phyloP scores from a whole-genome alignment of 2,329 filamentous ascomycete species.

The Colletotrichum sidae region DNA sequence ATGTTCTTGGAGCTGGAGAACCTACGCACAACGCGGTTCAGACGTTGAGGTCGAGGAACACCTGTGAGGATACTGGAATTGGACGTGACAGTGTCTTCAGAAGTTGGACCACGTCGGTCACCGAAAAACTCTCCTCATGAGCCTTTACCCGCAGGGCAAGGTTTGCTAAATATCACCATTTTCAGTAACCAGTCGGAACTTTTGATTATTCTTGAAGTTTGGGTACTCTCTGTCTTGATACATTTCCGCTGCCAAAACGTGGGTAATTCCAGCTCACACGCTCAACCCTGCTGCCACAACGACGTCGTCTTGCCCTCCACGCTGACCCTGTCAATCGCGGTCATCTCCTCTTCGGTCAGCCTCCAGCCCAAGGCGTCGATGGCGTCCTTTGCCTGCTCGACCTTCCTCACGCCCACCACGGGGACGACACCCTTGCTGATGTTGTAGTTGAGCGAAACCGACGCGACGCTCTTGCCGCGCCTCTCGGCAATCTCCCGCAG shows the following conservation, averaged over 20 bases:
- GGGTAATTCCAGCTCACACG: background rate
- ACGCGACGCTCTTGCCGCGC: background rate
- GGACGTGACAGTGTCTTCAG: background rate
- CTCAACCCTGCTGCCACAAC: background rate
- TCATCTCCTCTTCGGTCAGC: background rate
- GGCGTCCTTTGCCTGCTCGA: background rate
- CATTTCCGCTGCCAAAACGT: background rate
- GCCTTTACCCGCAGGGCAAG: no score
- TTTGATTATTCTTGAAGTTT: background rate
- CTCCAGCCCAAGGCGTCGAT: constrained; percentile 1
- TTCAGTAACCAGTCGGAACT: no score
- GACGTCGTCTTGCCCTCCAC: background rate
- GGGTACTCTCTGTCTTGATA: background rate
- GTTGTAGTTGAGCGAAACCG: constrained; percentile 9
- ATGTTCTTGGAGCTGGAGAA: background rate
- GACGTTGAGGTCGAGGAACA: background rate
- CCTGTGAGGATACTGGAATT: background rate
- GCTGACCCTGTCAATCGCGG: constrained; percentile 4
- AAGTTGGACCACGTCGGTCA: no score
- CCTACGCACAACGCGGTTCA: background rate
- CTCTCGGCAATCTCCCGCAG: background rate
- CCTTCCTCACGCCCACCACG: background rate
- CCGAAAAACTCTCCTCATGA: no score
- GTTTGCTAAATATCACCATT: no score
- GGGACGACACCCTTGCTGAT: background rate